Evolutionary conservation across 306 rosid species (phyloP), one percentile per base, ranked within the genome.

Genomic region (Castanea crenata): DNA sequence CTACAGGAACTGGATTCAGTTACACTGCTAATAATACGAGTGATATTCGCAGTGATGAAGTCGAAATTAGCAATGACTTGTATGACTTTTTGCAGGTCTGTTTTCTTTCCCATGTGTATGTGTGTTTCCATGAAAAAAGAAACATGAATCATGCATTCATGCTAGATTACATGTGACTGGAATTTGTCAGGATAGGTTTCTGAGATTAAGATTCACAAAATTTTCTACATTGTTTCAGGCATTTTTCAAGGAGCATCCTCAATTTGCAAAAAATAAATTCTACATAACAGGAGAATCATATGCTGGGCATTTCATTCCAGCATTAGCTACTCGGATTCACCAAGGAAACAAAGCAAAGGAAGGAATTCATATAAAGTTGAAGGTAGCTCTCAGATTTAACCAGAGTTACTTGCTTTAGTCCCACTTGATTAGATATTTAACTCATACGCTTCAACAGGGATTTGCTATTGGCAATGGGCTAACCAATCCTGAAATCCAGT

Each of bases 251-350:
- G 84, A 89, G 78, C 98, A 93, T 75, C 89, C 92, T 79, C 87
- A 88, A 34, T 87, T 83, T 51, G 83, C 79, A 19, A 85, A 86
- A 75, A 95, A 95, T 79, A 94, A 95, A 21, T 95, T 95, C 57
- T 95, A 87, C 80, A 91, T 95, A 7, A 93, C 99, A 6, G 98
- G 99, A 78, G 99, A 95, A 78, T 95, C 99, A 16, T 95, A 93
- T 5, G 96, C 97, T 3, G 98, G 99, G 62, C 99, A 95, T 83
- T 95, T 90, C 83, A 85, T 93, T 87, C 99, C 99, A 12, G 96
- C 99, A 56, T 80, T 95, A 67, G 99, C 97, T 46, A 73, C 93
- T 32, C 88, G 99, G 65, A 89, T 95, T 85, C 91, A 93, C 75
- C 83, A 84, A 78, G 98, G 94, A 87, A 95, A 95, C 87, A 93